Base-by-base conservation (phyloP, 192 early-diverging fungal genomes). In the Mortierella alpina region DNA sequence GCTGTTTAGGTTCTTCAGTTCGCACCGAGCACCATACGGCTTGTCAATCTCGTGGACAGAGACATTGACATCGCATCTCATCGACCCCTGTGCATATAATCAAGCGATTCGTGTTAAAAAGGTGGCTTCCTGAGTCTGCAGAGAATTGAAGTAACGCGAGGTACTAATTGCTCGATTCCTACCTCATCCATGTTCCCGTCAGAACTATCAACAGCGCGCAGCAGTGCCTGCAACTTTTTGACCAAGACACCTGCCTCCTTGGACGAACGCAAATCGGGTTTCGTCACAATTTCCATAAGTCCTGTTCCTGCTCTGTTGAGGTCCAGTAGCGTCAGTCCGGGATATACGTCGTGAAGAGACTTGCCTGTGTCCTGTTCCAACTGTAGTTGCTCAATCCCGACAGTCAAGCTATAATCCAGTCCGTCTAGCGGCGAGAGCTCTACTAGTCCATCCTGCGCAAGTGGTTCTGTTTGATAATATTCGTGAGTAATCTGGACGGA, bases 331-430 rank as follows among this genome's bases (percentile, higher is more conserved):
- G 88, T 91, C n/a, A 87, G 71, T 48, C 89, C 90, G 7, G 90
- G 88, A 40, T 74, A 68, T 44, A 88, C 77, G 39, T 86, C 90
- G 72, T 91, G 89, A 4, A 93, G 74, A 44, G 90, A 93, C 73
- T 98, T 98, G 12, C 93, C 95, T 12, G 96, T 96, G 73, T 98
- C 96, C 80, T 96, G 95, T 73, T 98, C 97, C 23, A 98, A 68
- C 75, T 98, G 97, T 20, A 98, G 51, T 79, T 98, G 96, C 55
- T 91, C 86, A 44, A 98, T 94, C 7, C 89, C 78, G 6, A 97
- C 86, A 5, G 66, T 50, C 10, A 84, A 70, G 17, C 84, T 53
- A 20, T 91, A 73, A 14, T 78, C 73, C 5, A 92, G 39, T 0
- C 92, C 94, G 70, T 95, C 94, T 9, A 88, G 63, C 17, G 68